Percentiles rank a stretch among this genome's conserved stretches.
These are phyloP conservation scores for Trebouxiophyceae sp. DNA, from an alignment of 163 green algal species.

Conservation along the genomic window DNA sequence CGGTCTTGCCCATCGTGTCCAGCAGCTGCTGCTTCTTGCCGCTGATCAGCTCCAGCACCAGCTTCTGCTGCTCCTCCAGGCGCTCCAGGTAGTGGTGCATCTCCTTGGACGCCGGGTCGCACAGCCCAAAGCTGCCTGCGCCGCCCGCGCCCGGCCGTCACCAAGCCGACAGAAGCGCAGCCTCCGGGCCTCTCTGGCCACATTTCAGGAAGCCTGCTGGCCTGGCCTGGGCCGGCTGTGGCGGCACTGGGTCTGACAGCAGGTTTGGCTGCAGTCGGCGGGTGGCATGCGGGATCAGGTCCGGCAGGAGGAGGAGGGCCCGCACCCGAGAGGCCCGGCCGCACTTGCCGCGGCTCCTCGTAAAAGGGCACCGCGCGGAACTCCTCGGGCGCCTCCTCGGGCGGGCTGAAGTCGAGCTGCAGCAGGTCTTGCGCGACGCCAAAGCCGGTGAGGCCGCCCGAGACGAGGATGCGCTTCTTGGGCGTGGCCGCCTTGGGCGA, in stretches of 20 bases:
- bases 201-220: neutral
- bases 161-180: neutral
- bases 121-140: conserved; percentile 18
- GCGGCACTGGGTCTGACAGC: neutral
- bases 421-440: conserved; percentile 21
- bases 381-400: conserved; percentile 21
- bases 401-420: conserved; percentile 23
- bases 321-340: conserved; percentile 1
- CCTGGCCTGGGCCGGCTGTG: too few species aligned
- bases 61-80: conserved; percentile 16
- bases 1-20: neutral
- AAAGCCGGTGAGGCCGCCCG: conserved; percentile 19
- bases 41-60: conserved; percentile 15
- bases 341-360: neutral
- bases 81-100: conserved; percentile 14
- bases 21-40: conserved; percentile 1
- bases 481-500: neutral
- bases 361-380: conserved; percentile 18
- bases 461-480: conserved; percentile 3
- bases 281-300: too few species aligned
- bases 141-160: too few species aligned
- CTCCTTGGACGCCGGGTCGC: conserved; percentile 7
- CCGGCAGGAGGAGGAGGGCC: neutral
- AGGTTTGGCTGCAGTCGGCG: neutral
- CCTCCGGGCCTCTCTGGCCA: too few species aligned